phyloP scores from a whole-genome alignment of 257 asterid species.

The Rhazya stricta region DNA sequence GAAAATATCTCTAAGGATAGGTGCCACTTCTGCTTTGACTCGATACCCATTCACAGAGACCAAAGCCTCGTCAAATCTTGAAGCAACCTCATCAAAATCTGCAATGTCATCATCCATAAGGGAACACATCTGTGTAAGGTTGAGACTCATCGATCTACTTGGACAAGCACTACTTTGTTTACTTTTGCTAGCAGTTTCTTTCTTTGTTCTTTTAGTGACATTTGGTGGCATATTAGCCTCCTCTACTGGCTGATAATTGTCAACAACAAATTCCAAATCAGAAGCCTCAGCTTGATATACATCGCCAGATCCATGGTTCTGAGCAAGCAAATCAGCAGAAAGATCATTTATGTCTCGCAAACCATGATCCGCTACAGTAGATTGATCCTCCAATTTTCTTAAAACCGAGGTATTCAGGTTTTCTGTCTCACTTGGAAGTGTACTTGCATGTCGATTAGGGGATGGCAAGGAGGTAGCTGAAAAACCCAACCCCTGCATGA shows the following conservation, averaged over 20 bases:
- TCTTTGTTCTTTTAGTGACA: not conserved
- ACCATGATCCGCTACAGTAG: not conserved
- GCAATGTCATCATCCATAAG: not conserved
- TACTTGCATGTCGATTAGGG: not conserved
- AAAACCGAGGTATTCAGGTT: not conserved
- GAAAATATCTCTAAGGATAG: slow-evolving; percentile 4
- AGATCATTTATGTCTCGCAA: not conserved
- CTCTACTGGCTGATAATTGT: not conserved
- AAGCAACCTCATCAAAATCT: not conserved
- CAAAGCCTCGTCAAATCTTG: not conserved
- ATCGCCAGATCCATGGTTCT: not conserved
- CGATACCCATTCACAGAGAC: not conserved
- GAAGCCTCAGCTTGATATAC: not conserved
- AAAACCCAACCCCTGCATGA: not conserved
- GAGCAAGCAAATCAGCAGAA: not conserved
- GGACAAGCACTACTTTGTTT: not conserved
- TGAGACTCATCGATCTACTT: not conserved
- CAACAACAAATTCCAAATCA: not conserved
- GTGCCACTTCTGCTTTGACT: not conserved
- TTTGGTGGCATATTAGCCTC: not conserved
- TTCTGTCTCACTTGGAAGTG: not conserved
- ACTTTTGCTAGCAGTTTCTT: not conserved
- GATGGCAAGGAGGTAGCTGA: too few relatives aligned
- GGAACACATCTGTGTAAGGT: not conserved
- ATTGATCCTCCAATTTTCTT: not conserved